These are phyloP conservation scores for Chrysoporthe cubensis DNA, from an alignment of 2,329 filamentous ascomycete species.

Conservation along the genomic window DNA sequence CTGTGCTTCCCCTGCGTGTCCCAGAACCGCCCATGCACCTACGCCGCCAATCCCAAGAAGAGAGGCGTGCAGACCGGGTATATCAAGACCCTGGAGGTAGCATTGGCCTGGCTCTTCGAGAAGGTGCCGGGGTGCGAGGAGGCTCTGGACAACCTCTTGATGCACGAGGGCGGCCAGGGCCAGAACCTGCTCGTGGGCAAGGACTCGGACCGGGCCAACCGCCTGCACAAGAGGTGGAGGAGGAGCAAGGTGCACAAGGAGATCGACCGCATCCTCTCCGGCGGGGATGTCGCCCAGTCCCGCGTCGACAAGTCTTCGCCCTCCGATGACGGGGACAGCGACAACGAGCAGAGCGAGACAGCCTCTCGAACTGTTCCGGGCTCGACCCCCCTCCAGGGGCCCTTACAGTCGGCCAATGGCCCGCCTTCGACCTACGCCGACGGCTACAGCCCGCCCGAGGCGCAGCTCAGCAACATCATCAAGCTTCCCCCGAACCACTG, in stretches of 20 bases:
- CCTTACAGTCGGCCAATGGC: conserved; percentile 1
- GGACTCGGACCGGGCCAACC: conserved; percentile 56
- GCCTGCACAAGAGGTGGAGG: conserved; percentile 65
- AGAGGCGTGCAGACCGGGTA: conserved; percentile 81
- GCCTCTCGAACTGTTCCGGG: conserved; percentile 6
- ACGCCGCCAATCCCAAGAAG: conserved; percentile 75
- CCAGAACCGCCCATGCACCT: conserved; percentile 69
- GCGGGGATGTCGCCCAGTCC: conserved; percentile 40
- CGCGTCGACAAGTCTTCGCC: conserved; percentile 38
- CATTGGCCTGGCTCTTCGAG: conserved; percentile 68
- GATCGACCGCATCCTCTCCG: conserved; percentile 65
- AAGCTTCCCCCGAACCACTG: conserved; percentile 58
- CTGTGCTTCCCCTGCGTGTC: conserved; percentile 68
- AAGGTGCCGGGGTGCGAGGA: conserved; percentile 63
- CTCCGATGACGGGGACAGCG: conserved; percentile 38
- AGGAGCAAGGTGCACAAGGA: conserved; percentile 64
- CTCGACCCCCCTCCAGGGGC: conserved; percentile 1
- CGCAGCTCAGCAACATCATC: conserved; percentile 21
- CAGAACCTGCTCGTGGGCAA: conserved; percentile 56
- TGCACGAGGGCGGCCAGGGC: conserved; percentile 45
- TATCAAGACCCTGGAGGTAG: conserved; percentile 72
- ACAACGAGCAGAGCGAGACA: conserved; percentile 32
- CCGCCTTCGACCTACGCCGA: conserved; percentile 1
- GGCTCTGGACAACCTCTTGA: conserved; percentile 58
- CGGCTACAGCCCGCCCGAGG: not conserved